These are phyloP conservation scores for Oryza officinalis DNA, from an alignment of 176 grass and related monocot genomes.

Conservation along the genomic window DNA sequence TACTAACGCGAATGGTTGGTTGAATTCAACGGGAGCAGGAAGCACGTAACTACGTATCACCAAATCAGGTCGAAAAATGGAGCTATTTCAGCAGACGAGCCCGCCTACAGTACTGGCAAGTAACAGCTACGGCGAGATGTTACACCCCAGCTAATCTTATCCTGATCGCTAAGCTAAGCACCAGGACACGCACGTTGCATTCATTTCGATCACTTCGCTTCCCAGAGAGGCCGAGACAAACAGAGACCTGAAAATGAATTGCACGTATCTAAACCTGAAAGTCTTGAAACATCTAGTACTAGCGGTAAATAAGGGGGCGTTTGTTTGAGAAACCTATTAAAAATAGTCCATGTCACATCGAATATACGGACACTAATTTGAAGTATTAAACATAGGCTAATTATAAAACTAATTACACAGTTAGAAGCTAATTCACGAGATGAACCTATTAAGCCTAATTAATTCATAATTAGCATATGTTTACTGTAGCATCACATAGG, in stretches of 20 bases:
- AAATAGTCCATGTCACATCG: no score
- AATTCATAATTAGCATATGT: no score
- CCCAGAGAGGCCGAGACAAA: neutral
- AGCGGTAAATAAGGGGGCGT: no score
- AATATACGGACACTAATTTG: no score
- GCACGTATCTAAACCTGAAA: neutral
- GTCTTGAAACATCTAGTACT: neutral
- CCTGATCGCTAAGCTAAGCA: no score
- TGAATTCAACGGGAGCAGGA: neutral
- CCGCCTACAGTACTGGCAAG: slow-evolving; percentile 3
- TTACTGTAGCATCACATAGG: no score
- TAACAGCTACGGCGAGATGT: slow-evolving; percentile 27
- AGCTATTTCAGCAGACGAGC: neutral
- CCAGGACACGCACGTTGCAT: neutral
- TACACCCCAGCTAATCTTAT: slow-evolving; percentile 23
- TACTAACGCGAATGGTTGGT: neutral
- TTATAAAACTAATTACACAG: no score
- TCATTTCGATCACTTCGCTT: neutral
- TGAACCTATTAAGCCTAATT: no score
- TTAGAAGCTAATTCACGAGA: no score
- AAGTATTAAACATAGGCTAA: no score
- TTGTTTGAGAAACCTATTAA: no score
- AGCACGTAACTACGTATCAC: neutral
- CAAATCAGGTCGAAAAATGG: neutral
- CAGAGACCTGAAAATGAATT: neutral